phyloP scores from a whole-genome alignment of 352 stramenopile species.

The Phytophthora uliginosa region DNA sequence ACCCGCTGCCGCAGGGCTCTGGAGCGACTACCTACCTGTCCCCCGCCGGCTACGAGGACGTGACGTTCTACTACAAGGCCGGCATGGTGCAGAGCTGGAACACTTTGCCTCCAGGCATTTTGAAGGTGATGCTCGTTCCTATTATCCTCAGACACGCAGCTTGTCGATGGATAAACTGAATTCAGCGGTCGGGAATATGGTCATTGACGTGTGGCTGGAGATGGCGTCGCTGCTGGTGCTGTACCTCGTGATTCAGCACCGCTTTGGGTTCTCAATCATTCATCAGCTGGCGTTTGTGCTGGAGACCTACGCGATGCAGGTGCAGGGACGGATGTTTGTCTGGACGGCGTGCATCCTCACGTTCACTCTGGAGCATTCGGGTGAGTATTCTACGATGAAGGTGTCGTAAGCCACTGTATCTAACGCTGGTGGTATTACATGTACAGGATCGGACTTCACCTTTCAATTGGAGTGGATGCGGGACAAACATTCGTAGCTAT shows the following conservation, averaged over 20 bases:
- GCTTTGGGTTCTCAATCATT: constrained; percentile 28
- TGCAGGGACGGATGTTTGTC: constrained; percentile 32
- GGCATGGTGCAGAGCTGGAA: too few species aligned
- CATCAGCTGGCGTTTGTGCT: constrained; percentile 46
- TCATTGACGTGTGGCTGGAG: constrained; percentile 11
- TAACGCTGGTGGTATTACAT: neutral
- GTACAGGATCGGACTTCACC: constrained; percentile 16
- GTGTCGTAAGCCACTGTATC: neutral
- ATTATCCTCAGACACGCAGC: too few species aligned
- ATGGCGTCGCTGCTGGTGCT: constrained; percentile 4
- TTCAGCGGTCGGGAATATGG: too few species aligned
- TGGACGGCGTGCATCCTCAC: constrained; percentile 34
- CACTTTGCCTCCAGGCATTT: too few species aligned
- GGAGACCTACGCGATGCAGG: constrained; percentile 28
- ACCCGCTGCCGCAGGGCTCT: constrained; percentile 91
- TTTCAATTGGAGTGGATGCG: constrained; percentile 11
- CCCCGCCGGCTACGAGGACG: too few species aligned
- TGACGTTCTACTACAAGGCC: too few species aligned
- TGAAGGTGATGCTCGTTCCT: too few species aligned
- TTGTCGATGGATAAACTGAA: too few species aligned
- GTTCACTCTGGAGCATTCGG: constrained; percentile 35
- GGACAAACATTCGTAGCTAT: neutral
- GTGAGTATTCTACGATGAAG: constrained; percentile 7
- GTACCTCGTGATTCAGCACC: constrained; percentile 11
- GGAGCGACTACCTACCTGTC: too few species aligned